These are phyloP conservation scores for Pulveroboletus ravenelii DNA, from an alignment of 768 basidiomycete species.

Conservation along the genomic window DNA sequence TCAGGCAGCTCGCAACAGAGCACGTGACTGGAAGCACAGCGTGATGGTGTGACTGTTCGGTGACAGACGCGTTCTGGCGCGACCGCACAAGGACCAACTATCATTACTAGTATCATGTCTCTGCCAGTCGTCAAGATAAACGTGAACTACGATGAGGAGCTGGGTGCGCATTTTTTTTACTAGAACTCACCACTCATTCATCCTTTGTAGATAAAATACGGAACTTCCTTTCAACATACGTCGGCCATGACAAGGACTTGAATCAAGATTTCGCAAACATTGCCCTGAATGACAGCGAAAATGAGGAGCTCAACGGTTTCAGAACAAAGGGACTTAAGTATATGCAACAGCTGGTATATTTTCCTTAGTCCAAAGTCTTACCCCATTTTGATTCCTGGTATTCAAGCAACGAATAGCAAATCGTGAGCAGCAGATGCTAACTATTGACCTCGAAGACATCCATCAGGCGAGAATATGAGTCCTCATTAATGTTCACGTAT, in stretches of 20 bases:
- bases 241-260: slow-evolving; percentile 61
- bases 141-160: slow-evolving; percentile 68
- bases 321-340: slow-evolving; percentile 61
- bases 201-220: slow-evolving; percentile 54
- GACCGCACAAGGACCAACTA: slow-evolving; percentile 12
- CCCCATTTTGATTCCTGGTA: slow-evolving; percentile 16
- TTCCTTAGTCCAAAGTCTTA: slow-evolving; percentile 27
- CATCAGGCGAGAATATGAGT: slow-evolving; percentile 46
- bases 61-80: slow-evolving; percentile 30
- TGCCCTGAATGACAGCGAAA: slow-evolving; percentile 52
- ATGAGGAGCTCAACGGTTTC: slow-evolving; percentile 25
- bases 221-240: slow-evolving; percentile 67
- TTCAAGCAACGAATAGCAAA: slow-evolving; percentile 87
- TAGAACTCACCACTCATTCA: background rate
- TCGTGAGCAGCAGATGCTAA: slow-evolving; percentile 84
- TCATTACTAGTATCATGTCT: slow-evolving; percentile 49
- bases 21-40: slow-evolving; percentile 11
- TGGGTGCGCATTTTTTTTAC: slow-evolving; percentile 41
- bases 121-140: slow-evolving; percentile 55
- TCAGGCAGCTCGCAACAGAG: too few species aligned
- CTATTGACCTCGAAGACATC: slow-evolving; percentile 87
- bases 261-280: slow-evolving; percentile 65
- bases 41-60: slow-evolving; percentile 17
- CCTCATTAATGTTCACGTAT: background rate
- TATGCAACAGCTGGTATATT: slow-evolving; percentile 69